These are phyloP conservation scores for Cornus suecica DNA, from an alignment of 148 eudicot genomes.

Conservation along the genomic window DNA sequence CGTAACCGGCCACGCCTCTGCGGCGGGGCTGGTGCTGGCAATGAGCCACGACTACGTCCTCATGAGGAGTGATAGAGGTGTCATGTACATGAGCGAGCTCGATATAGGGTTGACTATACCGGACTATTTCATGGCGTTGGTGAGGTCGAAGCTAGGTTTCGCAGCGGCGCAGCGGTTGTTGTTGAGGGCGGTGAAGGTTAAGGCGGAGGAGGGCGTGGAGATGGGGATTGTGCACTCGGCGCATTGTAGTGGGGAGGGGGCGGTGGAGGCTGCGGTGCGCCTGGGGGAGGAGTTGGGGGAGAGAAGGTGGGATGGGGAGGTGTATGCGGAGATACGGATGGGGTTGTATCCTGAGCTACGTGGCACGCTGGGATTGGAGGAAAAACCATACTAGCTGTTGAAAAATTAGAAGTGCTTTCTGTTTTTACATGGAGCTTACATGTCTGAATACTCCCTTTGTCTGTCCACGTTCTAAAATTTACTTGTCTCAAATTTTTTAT, in stretches of 20 bases:
- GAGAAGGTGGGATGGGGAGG: slow-evolving; percentile 38
- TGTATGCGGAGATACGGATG: slow-evolving; percentile 43
- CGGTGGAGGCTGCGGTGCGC: slow-evolving; percentile 31
- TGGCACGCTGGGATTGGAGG: slow-evolving; percentile 30
- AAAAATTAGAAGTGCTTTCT: too few species aligned
- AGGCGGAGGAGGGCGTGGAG: slow-evolving; percentile 38
- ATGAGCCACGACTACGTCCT: slow-evolving; percentile 40
- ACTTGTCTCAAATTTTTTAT: too few species aligned
- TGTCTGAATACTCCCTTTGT: too few species aligned
- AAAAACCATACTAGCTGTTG: slow-evolving; percentile 17
- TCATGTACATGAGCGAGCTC: slow-evolving; percentile 30
- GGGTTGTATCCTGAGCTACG: slow-evolving; percentile 39
- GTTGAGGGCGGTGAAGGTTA: slow-evolving; percentile 37
- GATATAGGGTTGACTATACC: slow-evolving; percentile 55
- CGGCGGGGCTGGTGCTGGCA: slow-evolving; percentile 46
- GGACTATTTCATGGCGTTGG: slow-evolving; percentile 40
- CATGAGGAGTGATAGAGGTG: slow-evolving; percentile 33
- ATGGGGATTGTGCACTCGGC: slow-evolving; percentile 46
- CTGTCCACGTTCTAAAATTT: too few species aligned
- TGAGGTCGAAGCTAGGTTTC: slow-evolving; percentile 36
- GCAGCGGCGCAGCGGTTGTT: slow-evolving; percentile 32
- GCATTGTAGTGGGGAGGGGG: slow-evolving; percentile 26
- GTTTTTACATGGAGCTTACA: too few species aligned
- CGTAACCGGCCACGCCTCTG: slow-evolving; percentile 50
- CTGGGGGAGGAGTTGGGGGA: slow-evolving; percentile 34